A percentile compares a stretch with the other conserved stretches of the same genome.
These are phyloP conservation scores for Ottelia alismoides DNA, from an alignment of 106 monocot species.

Conservation along the genomic window DNA sequence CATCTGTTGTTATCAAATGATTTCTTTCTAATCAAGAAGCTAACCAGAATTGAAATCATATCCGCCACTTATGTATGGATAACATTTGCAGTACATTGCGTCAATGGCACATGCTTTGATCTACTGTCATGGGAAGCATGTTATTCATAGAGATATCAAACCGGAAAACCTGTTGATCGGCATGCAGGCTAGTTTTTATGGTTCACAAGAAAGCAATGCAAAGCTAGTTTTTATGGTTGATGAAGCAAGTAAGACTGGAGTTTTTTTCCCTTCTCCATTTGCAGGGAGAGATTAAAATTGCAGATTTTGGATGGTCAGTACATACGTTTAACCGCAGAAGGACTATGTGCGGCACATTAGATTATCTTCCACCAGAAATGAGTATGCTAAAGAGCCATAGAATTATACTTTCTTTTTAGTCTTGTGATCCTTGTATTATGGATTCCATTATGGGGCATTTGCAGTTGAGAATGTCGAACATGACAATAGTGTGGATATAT, in stretches of 20 bases:
- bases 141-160: conserved; percentile 97
- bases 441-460: no score
- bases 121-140: conserved; percentile 96
- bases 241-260: not conserved
- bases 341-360: conserved; percentile 97
- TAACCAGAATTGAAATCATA: no score
- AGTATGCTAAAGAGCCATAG: no score
- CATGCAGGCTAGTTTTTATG: conserved; percentile 36
- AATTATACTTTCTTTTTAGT: no score
- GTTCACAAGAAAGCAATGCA: not conserved
- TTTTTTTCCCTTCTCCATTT: not conserved
- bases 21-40: no score
- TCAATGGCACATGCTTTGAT: conserved; percentile 82
- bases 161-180: conserved; percentile 95
- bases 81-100: conserved; percentile 58
- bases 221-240: no score
- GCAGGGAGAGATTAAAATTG: conserved; percentile 94
- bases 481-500: conserved; percentile 92
- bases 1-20: no score
- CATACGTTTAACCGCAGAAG: conserved; percentile 83
- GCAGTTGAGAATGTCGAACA: conserved; percentile 91
- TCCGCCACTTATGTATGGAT: not conserved
- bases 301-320: conserved; percentile 99
- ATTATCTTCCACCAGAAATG: conserved; percentile 99
- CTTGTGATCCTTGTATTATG: no score